These are phyloP conservation scores for Boletellus dicymbophilus DNA, from an alignment of 1,284 basidiomycete genomes.

Conservation along the genomic window DNA sequence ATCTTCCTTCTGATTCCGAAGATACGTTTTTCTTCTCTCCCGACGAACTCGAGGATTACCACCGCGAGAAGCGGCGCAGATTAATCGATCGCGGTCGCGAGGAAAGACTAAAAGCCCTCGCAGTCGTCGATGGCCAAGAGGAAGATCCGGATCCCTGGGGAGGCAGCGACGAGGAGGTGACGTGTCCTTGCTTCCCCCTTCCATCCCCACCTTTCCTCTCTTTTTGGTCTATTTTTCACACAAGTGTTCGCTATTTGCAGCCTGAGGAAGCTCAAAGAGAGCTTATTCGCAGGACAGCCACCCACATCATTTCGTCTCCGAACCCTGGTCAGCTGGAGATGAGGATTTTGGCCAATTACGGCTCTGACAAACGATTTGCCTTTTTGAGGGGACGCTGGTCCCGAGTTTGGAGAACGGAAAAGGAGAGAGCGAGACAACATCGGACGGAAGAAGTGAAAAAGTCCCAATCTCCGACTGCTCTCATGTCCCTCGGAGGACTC, in stretches of 20 bases:
- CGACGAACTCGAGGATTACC: constrained; percentile 66
- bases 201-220: no score
- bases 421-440: constrained; percentile 41
- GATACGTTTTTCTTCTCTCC: constrained; percentile 78
- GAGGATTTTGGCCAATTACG: constrained; percentile 86
- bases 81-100: constrained; percentile 62
- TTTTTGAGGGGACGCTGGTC: constrained; percentile 80
- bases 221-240: constrained; percentile 14
- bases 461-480: not conserved
- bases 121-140: constrained; percentile 42
- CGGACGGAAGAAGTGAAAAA: constrained; percentile 15
- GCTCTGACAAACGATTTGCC: constrained; percentile 67
- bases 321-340: constrained; percentile 81
- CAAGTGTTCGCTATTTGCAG: constrained; percentile 42
- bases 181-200: no score
- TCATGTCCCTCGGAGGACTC: constrained; percentile 47
- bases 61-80: constrained; percentile 62
- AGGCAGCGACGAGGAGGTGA: constrained; percentile 73
- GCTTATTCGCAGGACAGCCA: constrained; percentile 77
- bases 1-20: constrained; percentile 80
- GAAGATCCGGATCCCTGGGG: constrained; percentile 60
- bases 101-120: constrained; percentile 62
- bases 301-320: constrained; percentile 63
- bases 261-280: constrained; percentile 64
- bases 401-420: constrained; percentile 56